Conservation (phyloP, 1,139 yeast genomes). For the Arxiozyma bovina region DNA sequence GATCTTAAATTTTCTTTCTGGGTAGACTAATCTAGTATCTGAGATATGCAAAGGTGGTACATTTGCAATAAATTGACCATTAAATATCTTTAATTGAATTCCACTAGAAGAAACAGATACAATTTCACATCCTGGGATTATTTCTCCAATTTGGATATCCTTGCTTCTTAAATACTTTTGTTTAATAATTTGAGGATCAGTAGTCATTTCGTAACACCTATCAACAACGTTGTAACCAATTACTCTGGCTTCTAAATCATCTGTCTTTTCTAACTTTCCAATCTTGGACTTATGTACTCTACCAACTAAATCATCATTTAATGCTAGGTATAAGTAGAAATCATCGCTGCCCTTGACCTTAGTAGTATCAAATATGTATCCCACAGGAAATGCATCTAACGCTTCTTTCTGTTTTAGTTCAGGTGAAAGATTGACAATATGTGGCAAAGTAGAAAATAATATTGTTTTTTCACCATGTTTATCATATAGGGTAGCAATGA, state of each 20-base stretch:
- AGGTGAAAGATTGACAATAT: slow-evolving; percentile 35
- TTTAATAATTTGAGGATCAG: slow-evolving; percentile 55
- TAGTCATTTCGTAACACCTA: slow-evolving; percentile 54
- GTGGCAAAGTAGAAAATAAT: slow-evolving; percentile 56
- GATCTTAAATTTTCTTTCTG: slow-evolving; percentile 82
- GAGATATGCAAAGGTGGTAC: slow-evolving; percentile 75
- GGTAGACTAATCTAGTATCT: slow-evolving; percentile 75
- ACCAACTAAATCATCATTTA: slow-evolving; percentile 52
- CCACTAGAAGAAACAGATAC: slow-evolving; percentile 61
- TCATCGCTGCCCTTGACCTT: slow-evolving; percentile 52
- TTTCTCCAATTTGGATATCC: slow-evolving; percentile 72
- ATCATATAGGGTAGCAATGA: slow-evolving; percentile 50
- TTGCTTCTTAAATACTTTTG: slow-evolving; percentile 55
- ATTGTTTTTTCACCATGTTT: slow-evolving; percentile 50
- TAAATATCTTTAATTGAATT: slow-evolving; percentile 54
- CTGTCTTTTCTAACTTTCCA: slow-evolving; percentile 38
- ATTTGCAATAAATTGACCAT: slow-evolving; percentile 55
- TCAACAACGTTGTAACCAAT: slow-evolving; percentile 62
- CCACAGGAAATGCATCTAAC: slow-evolving; percentile 67
- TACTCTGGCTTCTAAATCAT: slow-evolving; percentile 65
- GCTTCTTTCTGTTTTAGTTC: slow-evolving; percentile 20
- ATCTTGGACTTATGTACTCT: slow-evolving; percentile 68
- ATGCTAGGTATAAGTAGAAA: slow-evolving; percentile 46
- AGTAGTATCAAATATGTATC: slow-evolving; percentile 59
- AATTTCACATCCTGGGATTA: slow-evolving; percentile 49